Evolutionary conservation across 805 yeast genomes (phyloP).

Genomic region (Metschnikowia lunata): DNA sequence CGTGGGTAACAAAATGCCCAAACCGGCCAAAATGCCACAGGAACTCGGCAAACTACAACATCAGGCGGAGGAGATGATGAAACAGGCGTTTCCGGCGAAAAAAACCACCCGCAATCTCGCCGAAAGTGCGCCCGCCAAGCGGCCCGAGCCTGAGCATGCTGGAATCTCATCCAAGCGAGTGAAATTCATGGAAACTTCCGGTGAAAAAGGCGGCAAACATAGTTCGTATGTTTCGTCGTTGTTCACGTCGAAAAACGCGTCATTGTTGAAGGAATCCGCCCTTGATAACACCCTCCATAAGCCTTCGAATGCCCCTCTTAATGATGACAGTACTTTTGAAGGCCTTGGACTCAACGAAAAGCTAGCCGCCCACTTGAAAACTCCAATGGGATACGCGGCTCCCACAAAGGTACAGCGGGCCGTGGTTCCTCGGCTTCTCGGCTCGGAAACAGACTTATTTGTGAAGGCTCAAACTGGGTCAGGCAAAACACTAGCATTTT

Average conservation of each 20-base stretch:
- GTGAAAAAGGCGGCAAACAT: constrained; percentile 50
- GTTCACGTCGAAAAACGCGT: constrained; percentile 44
- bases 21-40: not conserved
- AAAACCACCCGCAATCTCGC: not conserved
- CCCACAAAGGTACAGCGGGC: constrained; percentile 89
- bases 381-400: constrained; percentile 48
- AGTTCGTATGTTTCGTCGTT: constrained; percentile 79
- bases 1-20: not conserved
- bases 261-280: constrained; percentile 52
- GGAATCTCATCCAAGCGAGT: constrained; percentile 8
- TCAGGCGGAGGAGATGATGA: constrained; percentile 9
- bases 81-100: constrained; percentile 8
- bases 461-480: constrained; percentile 98
- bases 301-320: constrained; percentile 87
- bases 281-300: constrained; percentile 34
- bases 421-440: constrained; percentile 58
- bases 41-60: constrained; percentile 1
- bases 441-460: constrained; percentile 58
- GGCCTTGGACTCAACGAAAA: constrained; percentile 64
- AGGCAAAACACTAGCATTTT: constrained; percentile 89
- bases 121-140: not conserved
- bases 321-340: constrained; percentile 61
- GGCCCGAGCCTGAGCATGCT: constrained; percentile 2
- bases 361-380: constrained; percentile 51
- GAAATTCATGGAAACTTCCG: constrained; percentile 43